Base-by-base conservation (phyloP, 2,329 filamentous ascomycete genomes). In the Rutstroemia sydowiana region DNA sequence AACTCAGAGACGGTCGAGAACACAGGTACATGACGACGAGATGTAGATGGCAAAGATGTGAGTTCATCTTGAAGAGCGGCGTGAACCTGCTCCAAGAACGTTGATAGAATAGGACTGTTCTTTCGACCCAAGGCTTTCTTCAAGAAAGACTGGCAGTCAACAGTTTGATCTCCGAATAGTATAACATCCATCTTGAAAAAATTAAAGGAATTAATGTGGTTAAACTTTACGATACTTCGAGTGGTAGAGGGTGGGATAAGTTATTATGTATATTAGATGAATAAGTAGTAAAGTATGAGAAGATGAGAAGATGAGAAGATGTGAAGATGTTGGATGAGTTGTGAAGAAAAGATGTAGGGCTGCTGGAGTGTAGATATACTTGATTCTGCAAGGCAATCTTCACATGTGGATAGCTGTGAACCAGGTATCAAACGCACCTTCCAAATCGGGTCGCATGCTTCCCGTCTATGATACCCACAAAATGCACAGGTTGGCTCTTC, bases 1-100 rank as follows among this genome's bases (percentile, higher is more conserved):
- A 87, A 72, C 59, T 85, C 81, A 64, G 75, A 76, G 51, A 85
- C 68, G 6, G 74, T 81, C 53, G 78, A 70, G 67, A 86, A 87
- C 53, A 77, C 70, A 9, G 83, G 82, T 44, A 87, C 74, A 54
- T 71, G 70, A 53, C 75, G 68, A 55, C 81, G 73, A 64, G 84
- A 76, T 50, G 75, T 69, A 56, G 72, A 73, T 34, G 78, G 74
- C 45, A 86, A 71, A 46, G 69, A 67, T 57, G 79, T 75, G 53
- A 81, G 73, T 67, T 85, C 81, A 51, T 78, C 74, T 58, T 75
- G 76, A 56, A 87, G 68, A 46, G 75, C 77, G 56, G 79, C 73
- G 55, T 75, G 73, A 48, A 72, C 74, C 57, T 77, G 73, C 57
- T 81, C 76, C 53, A 85, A 69, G 64, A 86, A 86, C 45, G 52